These are phyloP conservation scores for Berberis thunbergii DNA, from an alignment of 164 flowering plant genomes.

Conservation along the genomic window DNA sequence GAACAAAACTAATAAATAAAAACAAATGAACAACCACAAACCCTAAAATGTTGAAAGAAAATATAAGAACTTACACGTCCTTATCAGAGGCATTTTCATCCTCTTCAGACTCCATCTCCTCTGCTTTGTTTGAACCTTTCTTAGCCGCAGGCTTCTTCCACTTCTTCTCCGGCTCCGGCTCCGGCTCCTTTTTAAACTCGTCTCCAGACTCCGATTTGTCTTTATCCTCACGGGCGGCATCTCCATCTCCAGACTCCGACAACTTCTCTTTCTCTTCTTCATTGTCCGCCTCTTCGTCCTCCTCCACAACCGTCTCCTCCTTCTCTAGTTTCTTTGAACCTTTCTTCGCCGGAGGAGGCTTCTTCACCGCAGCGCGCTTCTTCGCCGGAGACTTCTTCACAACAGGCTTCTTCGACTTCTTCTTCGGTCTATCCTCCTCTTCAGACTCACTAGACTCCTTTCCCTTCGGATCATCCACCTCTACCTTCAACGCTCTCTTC, in stretches of 20 bases:
- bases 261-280: not conserved
- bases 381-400: too few relatives aligned
- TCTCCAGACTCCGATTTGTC: not conserved
- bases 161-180: constrained; percentile 1
- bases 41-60: too few relatives aligned
- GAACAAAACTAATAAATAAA: too few relatives aligned
- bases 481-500: not conserved
- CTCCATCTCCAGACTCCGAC: too few relatives aligned
- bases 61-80: too few relatives aligned
- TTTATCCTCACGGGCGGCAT: not conserved
- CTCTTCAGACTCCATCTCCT: not conserved
- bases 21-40: too few relatives aligned
- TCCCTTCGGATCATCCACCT: not conserved
- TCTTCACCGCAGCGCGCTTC: too few relatives aligned
- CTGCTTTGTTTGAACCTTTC: not conserved
- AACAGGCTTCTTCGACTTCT: too few relatives aligned
- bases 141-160: not conserved
- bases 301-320: not conserved
- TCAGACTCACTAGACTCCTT: not conserved
- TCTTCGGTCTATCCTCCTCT: not conserved
- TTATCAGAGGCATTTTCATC: not conserved
- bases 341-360: not conserved
- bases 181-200: too few relatives aligned
- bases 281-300: not conserved
- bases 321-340: not conserved